These are phyloP conservation scores for Colletotrichum coccodes DNA, from an alignment of 2,329 filamentous ascomycete species.

Conservation along the genomic window DNA sequence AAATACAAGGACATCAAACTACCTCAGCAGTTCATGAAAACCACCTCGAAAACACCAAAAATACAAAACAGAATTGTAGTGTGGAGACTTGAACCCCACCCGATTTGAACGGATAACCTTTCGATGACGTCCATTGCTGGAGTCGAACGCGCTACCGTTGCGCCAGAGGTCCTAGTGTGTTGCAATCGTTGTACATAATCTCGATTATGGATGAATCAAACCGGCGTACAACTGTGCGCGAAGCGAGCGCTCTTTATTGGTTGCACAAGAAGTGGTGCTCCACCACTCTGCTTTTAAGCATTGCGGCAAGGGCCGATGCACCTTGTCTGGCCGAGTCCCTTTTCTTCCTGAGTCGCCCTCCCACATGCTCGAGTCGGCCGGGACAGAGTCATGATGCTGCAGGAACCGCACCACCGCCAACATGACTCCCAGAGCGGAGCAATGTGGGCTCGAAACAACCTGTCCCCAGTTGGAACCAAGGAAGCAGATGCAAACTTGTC, in stretches of 20 bases:
- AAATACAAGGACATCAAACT: not conserved
- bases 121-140: slow-evolving; percentile 18
- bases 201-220: not conserved
- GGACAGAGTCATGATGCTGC: slow-evolving; percentile 21
- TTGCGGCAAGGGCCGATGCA: slow-evolving; percentile 7
- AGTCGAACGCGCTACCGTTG: slow-evolving; percentile 34
- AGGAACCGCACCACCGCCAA: slow-evolving; percentile 8
- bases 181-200: accelerated
- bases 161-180: slow-evolving; percentile 20
- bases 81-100: slow-evolving; percentile 13
- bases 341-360: not conserved
- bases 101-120: slow-evolving; percentile 33
- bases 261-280: accelerated
- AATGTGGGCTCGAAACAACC: slow-evolving; percentile 10
- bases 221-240: not conserved
- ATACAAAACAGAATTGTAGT: not conserved
- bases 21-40: not conserved
- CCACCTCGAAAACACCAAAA: not conserved
- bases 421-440: slow-evolving; percentile 28
- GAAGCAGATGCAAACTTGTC: slow-evolving; percentile 1
- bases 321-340: not conserved
- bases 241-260: not conserved
- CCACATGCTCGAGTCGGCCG: not conserved
- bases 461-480: not conserved
- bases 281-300: not conserved